Evolutionary conservation across 257 asterid species (phyloP), one percentile per base, ranked within the genome.

Genomic region (Ehretia macrophylla): DNA sequence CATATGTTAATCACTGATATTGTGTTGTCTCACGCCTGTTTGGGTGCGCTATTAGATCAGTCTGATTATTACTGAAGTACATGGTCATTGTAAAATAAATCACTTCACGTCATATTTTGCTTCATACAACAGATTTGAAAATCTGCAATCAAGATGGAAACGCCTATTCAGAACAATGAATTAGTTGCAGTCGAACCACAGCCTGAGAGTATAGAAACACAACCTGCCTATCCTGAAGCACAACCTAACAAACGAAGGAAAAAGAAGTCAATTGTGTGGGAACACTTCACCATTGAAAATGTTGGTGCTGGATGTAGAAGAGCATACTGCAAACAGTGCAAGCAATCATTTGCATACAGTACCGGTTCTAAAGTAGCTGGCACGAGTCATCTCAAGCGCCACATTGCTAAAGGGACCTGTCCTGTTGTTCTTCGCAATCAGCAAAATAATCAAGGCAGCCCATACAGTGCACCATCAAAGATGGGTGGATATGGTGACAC

Each of bases 341-440:
- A 86, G 73, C 97, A 93, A 75, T 93, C 96, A 1, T 93, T 86
- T 52, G 96, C 99, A 18, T 93, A 93, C 80, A 89, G 97, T 70
- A 90, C 95, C 0, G 99, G 99, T 4, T 63, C 94, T 1, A 93
- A 93, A 68, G 99, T 93, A 32, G 97, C 97, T 11, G 99, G 99
- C 23, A 89, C 99, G 0, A 93, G 99, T 59, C 99, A 93, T 69
- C 99, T 93, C 74, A 93, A 85, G 71, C 97, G 99, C 17, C 99
- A 93, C 75, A 87, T 93, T 27, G 94, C 86, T 1, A 93, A 86
- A 75, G 99, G 99, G 52, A 66, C 90, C 39, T 89, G 99, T 70
- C 97, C 96, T 0, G 86, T 85, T 1, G 81, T 85, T 55, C 72
- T 86, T 20, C 91, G 86, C 38, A 83, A 78, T 54, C 95, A 79